These are phyloP conservation scores for Kuraishia borneana DNA, from an alignment of 805 yeast species.

Conservation along the genomic window DNA sequence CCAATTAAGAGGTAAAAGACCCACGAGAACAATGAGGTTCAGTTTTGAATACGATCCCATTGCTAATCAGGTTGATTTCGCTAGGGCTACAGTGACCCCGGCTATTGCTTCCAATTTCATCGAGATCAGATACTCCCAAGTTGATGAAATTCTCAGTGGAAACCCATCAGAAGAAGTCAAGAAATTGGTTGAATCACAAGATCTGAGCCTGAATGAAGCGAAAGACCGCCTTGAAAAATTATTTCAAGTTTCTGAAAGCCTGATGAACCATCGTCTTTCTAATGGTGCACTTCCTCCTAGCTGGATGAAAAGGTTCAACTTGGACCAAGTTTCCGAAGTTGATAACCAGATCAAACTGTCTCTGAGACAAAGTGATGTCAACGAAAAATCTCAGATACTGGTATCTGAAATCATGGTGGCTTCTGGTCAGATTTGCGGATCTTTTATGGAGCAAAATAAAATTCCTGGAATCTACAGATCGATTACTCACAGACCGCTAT, in stretches of 20 bases:
- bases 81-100: conserved; percentile 23
- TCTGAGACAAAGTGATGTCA: conserved; percentile 6
- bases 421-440: conserved; percentile 56
- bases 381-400: conserved; percentile 40
- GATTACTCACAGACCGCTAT: conserved; percentile 15
- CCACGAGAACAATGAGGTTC: conserved; percentile 38
- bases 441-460: conserved; percentile 26
- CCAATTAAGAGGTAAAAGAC: conserved; percentile 16
- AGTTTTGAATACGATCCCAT: conserved; percentile 17
- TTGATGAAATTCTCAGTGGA: conserved; percentile 28
- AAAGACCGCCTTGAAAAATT: conserved; percentile 24
- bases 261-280: conserved; percentile 19
- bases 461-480: conserved; percentile 42
- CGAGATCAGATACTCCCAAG: conserved; percentile 51
- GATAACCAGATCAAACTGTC: conserved; percentile 17
- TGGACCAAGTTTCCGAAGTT: conserved; percentile 3
- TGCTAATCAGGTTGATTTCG: conserved; percentile 10
- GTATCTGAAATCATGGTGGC: conserved; percentile 81
- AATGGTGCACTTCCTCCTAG: conserved; percentile 23
- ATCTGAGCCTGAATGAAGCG: conserved; percentile 4
- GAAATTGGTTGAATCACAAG: conserved; percentile 2
- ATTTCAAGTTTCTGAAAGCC: conserved; percentile 16
- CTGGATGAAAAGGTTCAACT: conserved; percentile 5
- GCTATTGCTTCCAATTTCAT: conserved; percentile 35
- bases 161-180: conserved; percentile 4